phyloP scores from a whole-genome alignment of 192 early-diverging fungal species.

The Gaertneriomyces semiglobifer region DNA sequence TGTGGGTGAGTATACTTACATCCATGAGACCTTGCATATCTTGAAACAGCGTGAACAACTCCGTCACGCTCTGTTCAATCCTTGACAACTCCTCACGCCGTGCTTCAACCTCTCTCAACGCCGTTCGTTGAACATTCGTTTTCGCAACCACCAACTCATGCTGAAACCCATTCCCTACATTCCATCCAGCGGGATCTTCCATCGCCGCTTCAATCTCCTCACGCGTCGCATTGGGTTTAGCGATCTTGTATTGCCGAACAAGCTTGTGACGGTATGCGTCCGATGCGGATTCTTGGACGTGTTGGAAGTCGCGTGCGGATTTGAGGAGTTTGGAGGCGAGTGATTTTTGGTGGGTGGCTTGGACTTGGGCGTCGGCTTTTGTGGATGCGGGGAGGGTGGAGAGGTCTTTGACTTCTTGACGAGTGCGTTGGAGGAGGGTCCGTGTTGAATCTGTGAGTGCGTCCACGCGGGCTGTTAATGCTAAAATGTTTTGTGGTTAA shows the following conservation, averaged over 20 bases:
- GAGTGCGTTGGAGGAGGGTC: conserved; percentile 26
- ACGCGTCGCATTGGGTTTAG: conserved; percentile 53
- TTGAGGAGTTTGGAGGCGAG: conserved; percentile 43
- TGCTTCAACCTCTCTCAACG: conserved; percentile 55
- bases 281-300: conserved; percentile 36
- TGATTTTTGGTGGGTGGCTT: conserved; percentile 33
- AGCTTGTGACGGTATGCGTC: conserved; percentile 41
- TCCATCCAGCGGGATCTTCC: conserved; percentile 9
- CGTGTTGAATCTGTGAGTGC: conserved; percentile 22
- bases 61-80: conserved; percentile 53
- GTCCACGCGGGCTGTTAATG: conserved; percentile 20
- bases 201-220: conserved; percentile 59
- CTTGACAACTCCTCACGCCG: conserved; percentile 60
- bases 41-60: conserved; percentile 58
- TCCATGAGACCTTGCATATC: conserved; percentile 66
- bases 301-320: conserved; percentile 37
- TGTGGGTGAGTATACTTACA: conserved; percentile 1
- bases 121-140: conserved; percentile 45
- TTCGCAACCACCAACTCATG: conserved; percentile 51
- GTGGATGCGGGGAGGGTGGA: conserved; percentile 6
- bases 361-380: conserved; percentile 28
- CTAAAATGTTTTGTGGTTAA: background rate
- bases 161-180: conserved; percentile 50
- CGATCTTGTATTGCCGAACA: conserved; percentile 38
- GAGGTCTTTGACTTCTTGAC: conserved; percentile 27